Base-by-base conservation (phyloP, 768 basidiomycete species). In the Leccinum rimulosum region DNA sequence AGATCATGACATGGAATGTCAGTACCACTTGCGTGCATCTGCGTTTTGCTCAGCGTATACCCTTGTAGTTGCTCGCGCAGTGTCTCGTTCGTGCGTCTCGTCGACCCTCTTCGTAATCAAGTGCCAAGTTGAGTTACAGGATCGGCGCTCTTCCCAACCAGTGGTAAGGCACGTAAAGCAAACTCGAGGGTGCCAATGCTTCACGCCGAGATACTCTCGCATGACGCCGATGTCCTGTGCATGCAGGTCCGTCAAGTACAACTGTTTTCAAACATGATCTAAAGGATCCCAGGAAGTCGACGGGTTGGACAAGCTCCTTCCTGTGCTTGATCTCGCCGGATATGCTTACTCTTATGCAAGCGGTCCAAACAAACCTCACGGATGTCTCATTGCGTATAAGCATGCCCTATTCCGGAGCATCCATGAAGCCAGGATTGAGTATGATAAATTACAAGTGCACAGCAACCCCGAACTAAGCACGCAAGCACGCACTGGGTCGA, bases 1-100 rank as follows among this genome's bases (percentile, higher is more conserved):
- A 78, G 67, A 70, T 94, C 52, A 77, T 91, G 76, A 88, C 88
- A 5, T 94, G 91, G 91, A 94, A 94, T 77, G 89, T 93, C 59
- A 62, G 89, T 86, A 52, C 19, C 15, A 0, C 30, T 52, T 52
- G n/a, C 45, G 50, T 58, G 31, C 33, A 31, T 12, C 53, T 19
- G 33, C 27, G 31, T 30, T 45, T 56, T 15, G 45, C 53, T 63
- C 40, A 60, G 33, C 38, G 3, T n/a, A 49, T 55, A 50, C 56
- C 38, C 35, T 27, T 59, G 17, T 67, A 92, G 90, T 72, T 92
- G 51, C 80, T 93, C 28, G 91, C 91, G 0, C 91, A 93, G 71
- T 83, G 80, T 64, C 79, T 94, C 58, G 83, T 93, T 66, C 86
- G 92, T 92, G 74, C 75, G 89, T 84, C 38, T 28, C 3, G 50